phyloP scores from a whole-genome alignment of 2,329 filamentous ascomycete species.

The Microsporum ferrugineum region DNA sequence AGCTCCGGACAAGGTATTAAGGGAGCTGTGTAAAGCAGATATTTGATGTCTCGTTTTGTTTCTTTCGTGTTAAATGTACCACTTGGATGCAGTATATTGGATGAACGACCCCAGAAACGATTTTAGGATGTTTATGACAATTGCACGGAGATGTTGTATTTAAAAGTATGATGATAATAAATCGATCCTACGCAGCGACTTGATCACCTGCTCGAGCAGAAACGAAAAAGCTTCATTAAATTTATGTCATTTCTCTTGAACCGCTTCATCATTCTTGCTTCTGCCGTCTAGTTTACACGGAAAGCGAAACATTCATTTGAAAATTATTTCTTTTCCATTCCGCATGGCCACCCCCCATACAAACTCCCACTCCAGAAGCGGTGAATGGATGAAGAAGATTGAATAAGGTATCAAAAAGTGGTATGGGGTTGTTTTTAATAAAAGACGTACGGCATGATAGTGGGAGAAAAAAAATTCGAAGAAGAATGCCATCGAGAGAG shows the following conservation, averaged over 20 bases:
- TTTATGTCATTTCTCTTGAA: constrained; percentile 1
- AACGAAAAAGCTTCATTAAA: neutral
- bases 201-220: neutral
- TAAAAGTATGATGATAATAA: neutral
- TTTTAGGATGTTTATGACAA: neutral
- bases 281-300: constrained; percentile 3
- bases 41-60: neutral
- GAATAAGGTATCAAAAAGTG: neutral
- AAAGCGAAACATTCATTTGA: neutral
- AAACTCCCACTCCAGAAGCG: neutral
- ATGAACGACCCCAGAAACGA: neutral
- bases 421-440: neutral
- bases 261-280: constrained; percentile 4
- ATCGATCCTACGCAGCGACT: neutral
- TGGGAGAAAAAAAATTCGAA: neutral
- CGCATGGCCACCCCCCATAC: neutral
- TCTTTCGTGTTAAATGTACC: neutral
- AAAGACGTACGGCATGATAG: neutral
- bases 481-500: constrained; percentile 1
- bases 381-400: neutral
- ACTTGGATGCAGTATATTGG: neutral
- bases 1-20: neutral
- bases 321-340: neutral
- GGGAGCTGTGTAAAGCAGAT: neutral
- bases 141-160: neutral